Conservation (phyloP, 305 asterid genomes). For the Andrographis paniculata region DNA sequence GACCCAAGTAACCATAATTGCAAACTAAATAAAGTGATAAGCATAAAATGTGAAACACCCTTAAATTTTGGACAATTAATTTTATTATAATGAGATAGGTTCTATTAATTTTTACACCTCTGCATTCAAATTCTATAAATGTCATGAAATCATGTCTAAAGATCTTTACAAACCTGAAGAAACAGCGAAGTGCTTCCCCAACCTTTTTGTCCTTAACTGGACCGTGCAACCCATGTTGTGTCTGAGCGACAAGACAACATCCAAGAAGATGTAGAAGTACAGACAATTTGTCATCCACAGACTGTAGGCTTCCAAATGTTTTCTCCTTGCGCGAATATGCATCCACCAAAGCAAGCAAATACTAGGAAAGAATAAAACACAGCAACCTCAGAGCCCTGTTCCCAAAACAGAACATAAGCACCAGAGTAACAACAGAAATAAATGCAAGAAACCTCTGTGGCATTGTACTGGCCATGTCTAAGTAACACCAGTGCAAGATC, state of each 20-base stretch:
- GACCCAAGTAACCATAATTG: too few relatives aligned
- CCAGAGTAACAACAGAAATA: slow-evolving; percentile 9
- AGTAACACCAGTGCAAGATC: slow-evolving; percentile 71
- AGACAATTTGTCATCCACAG: slow-evolving; percentile 51
- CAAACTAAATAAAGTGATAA: too few relatives aligned
- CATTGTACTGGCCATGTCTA: slow-evolving; percentile 69
- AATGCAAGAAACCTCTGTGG: slow-evolving; percentile 61
- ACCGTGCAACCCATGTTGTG: slow-evolving; percentile 55
- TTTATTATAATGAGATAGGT: too few relatives aligned
- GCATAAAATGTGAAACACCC: too few relatives aligned
- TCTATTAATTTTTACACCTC: too few relatives aligned
- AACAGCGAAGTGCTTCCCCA: slow-evolving; percentile 76
- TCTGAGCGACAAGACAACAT: slow-evolving; percentile 82
- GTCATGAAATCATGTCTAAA: slow-evolving; percentile 7
- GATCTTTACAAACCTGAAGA: slow-evolving; percentile 57
- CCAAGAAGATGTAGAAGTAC: slow-evolving; percentile 83
- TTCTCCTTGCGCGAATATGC: slow-evolving; percentile 69
- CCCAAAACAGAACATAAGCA: slow-evolving; percentile 18
- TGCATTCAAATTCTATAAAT: background rate
- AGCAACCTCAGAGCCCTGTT: slow-evolving; percentile 28
- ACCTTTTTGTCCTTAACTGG: slow-evolving; percentile 53
- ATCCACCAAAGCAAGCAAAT: slow-evolving; percentile 77
- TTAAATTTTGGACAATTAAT: too few relatives aligned
- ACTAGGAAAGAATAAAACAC: slow-evolving; percentile 37
- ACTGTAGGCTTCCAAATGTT: slow-evolving; percentile 68